phyloP scores from a whole-genome alignment of 257 asterid species.

The Striga asiatica region DNA sequence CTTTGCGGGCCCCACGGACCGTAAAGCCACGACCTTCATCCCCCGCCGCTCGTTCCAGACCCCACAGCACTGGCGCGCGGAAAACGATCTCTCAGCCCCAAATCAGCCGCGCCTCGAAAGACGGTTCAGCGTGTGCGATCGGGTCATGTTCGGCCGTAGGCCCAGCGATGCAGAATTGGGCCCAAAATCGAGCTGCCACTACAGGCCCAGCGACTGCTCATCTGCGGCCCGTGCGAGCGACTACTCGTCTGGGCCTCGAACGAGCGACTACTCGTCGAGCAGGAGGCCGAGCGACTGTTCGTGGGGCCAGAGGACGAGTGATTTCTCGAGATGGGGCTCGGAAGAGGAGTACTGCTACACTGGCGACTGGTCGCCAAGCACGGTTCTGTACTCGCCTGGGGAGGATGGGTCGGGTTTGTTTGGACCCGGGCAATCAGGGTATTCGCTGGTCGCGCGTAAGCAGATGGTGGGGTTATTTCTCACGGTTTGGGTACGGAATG shows the following conservation, averaged over 20 bases:
- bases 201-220: conserved; percentile 67
- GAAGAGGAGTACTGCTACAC: conserved; percentile 60
- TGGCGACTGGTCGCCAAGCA: conserved; percentile 89
- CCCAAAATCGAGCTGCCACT: conserved; percentile 34
- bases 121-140: conserved; percentile 81
- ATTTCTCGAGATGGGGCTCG: conserved; percentile 82
- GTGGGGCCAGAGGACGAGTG: conserved; percentile 85
- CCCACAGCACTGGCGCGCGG: conserved; percentile 58
- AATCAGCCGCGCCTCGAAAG: conserved; percentile 73
- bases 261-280: conserved; percentile 70
- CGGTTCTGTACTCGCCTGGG: conserved; percentile 46
- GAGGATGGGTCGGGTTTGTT: conserved; percentile 32
- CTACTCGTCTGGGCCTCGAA: conserved; percentile 43
- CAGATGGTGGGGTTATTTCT: conserved; percentile 97
- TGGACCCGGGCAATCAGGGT: conserved; percentile 44
- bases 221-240: conserved; percentile 62
- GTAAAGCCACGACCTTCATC: conserved; percentile 58
- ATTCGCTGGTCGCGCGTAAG: conserved; percentile 81
- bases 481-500: conserved; percentile 91
- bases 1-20: conserved; percentile 73
- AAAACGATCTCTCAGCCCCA: conserved; percentile 51
- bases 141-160: conserved; percentile 71
- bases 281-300: conserved; percentile 83
- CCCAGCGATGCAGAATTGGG: conserved; percentile 56
- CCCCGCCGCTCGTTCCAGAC: conserved; percentile 93